Base-by-base conservation (phyloP, 345 rosid species). In the Moricandia moricandioides region DNA sequence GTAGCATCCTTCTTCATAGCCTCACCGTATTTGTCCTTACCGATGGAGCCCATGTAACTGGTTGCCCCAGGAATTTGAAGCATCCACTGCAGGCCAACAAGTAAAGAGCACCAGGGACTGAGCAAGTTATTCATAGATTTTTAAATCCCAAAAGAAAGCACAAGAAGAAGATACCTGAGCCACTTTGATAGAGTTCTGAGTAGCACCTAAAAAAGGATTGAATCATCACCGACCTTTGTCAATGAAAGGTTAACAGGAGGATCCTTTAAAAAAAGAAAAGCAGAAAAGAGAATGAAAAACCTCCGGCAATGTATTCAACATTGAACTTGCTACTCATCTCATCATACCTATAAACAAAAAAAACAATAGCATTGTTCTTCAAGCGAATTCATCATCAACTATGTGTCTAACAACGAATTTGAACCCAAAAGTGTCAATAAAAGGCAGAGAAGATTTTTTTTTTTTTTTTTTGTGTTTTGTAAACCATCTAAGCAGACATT, bases 51-150 rank as follows among this genome's bases (percentile, higher is more conserved):
- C 14, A 92, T 92, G 85, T 88, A 95, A 73, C 85, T 76, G 4
- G 98, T 90, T 69, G 96, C 91, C 61, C 94, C 96, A 68, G 99
- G 94, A 69, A 76, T 75, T 92, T 92, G 98, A 79, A 95, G 93
- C 98, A 95, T 86, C 99, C 99, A 95, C 98, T 94, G 74, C 2
- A 65, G 16, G 14, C 21, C 67, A 80, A 9, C 6, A n/a, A n/a
- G 14, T 57, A 6, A 35, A 59, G 5, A 34, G 17, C 2, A 58
- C 2, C 5, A 17, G 47, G 33, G 1, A 5, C 5, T 67, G n/a
- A 67, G 52, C 60, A 9, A 47, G 3, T n/a, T 29, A 24, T 47
- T 14, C 58, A 29, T 33, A 33, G 34, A 31, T 49, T 4, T 31
- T 2, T 13, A 0, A 24, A 4, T 8, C 14, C 17, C 2, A 33